Base-by-base conservation (phyloP, 1,284 basidiomycete genomes). In the Cystobasidiaceae sp. region DNA sequence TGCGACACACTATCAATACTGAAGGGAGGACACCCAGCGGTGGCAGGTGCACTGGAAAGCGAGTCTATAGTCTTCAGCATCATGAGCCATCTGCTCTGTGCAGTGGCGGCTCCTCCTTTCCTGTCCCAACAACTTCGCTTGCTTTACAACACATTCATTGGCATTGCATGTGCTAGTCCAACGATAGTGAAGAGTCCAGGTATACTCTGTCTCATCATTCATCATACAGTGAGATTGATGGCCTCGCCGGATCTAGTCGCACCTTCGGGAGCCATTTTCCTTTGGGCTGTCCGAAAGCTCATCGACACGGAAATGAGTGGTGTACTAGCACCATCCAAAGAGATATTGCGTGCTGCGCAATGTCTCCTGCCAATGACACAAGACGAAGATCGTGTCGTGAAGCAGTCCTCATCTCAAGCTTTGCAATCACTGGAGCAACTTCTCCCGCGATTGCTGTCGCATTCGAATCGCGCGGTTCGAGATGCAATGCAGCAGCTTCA, bases 121-220 rank as follows among this genome's bases (percentile, higher is more conserved):
- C 82, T 94, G 68, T 90, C 90, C 73, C 90, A 96, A 73, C 90
- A 96, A 75, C 77, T 86, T 46, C 85, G 93, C 5, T 78, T 88
- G 30, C 75, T 93, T 32, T 86, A 89, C 61, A 83, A 85, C 0
- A 78, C 96, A 25, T 84, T 83, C 21, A 75, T 94, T 15, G 85
- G 88, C 81, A 80, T 90, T 27, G 80, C 90, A 45, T 86, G 90
- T 72, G 74, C 78, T 19, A 81, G 87, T 67, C 74, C 79, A 1
- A 82, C 81, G 7, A 77, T 90, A 82, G 86, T 28, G 25, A 23
- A 33, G 28, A 66, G 69, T 37, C 49, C 63, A 0, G 57, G 69
- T 13, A 70, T 77, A 2, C 72, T 74, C 21, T 64, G 51, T 45
- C 80, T 84, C 1, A 78, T 96, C 48, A 80, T 88, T 50, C 84